Percentiles rank a stretch among this genome's conserved stretches.
phyloP scores from a whole-genome alignment of 2,329 filamentous ascomycete genomes.

The Penicillium sp. region DNA sequence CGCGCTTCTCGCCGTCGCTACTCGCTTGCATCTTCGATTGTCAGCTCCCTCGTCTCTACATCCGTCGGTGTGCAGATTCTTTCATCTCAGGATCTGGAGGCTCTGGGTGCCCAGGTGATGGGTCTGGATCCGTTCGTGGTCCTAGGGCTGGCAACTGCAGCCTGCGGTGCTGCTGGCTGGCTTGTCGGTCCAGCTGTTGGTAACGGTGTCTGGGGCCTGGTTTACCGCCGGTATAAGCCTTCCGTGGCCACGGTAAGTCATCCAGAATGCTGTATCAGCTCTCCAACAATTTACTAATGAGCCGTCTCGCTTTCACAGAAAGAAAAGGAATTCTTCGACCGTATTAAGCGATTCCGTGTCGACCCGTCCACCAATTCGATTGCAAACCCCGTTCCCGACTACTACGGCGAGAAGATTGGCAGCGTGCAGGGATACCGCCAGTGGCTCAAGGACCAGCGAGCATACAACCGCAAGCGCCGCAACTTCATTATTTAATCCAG shows the following conservation, averaged over 20 bases:
- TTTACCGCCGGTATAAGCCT: slow-evolving; percentile 68
- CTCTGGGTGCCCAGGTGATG: slow-evolving; percentile 64
- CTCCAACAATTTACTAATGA: no score
- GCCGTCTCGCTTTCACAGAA: slow-evolving; percentile 57
- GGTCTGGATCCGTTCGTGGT: slow-evolving; percentile 87
- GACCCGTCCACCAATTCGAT: slow-evolving; percentile 88
- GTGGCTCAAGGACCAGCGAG: slow-evolving; percentile 97
- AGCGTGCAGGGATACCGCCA: slow-evolving; percentile 88
- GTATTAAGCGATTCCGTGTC: slow-evolving; percentile 89
- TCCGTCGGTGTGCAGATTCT: slow-evolving; percentile 57
- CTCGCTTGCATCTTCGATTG: slow-evolving; percentile 75
- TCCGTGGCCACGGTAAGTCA: slow-evolving; percentile 67
- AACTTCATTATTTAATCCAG: slow-evolving; percentile 38
- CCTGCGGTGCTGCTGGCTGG: slow-evolving; percentile 82
- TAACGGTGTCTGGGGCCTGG: slow-evolving; percentile 73
- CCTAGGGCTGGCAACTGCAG: slow-evolving; percentile 76
- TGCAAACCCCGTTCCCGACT: slow-evolving; percentile 92
- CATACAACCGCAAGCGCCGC: slow-evolving; percentile 86
- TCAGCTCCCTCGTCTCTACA: slow-evolving; percentile 64
- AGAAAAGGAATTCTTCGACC: slow-evolving; percentile 89
- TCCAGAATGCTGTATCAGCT: background rate
- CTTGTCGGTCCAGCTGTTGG: slow-evolving; percentile 81
- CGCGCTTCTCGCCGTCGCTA: slow-evolving; percentile 82
- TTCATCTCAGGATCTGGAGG: slow-evolving; percentile 70
- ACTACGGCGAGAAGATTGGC: slow-evolving; percentile 97